These are phyloP conservation scores for Citrus reticulata DNA, from an alignment of 345 rosid species.

Conservation along the genomic window DNA sequence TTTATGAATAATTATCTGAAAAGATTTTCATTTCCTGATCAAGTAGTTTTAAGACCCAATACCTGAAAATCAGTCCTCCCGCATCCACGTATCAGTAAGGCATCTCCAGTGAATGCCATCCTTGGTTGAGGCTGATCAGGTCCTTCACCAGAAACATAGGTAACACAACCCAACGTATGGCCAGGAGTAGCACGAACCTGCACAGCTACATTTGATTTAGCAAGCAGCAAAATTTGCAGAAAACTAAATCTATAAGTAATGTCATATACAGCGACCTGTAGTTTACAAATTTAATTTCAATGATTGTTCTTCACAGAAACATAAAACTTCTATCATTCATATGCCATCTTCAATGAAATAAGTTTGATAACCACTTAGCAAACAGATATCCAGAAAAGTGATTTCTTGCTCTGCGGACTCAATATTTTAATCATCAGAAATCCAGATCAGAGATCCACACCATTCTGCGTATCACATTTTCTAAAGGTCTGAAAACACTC, in stretches of 20 bases:
- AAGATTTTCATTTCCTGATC: neutral
- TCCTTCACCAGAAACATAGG: slow-evolving; percentile 88
- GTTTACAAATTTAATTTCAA: neutral
- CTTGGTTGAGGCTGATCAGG: slow-evolving; percentile 78
- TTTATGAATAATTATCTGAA: neutral
- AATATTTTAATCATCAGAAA: neutral
- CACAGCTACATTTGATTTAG: slow-evolving; percentile 4
- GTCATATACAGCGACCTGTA: neutral
- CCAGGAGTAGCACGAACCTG: slow-evolving; percentile 95
- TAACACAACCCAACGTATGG: slow-evolving; percentile 87
- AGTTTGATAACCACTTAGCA: neutral
- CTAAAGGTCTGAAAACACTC: neutral
- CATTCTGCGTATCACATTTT: neutral
- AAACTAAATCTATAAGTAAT: neutral
- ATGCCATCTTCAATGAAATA: neutral
- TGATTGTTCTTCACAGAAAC: neutral
- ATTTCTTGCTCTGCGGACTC: neutral
- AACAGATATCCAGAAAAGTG: neutral
- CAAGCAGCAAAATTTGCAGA: neutral
- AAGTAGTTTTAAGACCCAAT: slow-evolving; percentile 2
- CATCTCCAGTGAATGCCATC: slow-evolving; percentile 97
- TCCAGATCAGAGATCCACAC: neutral
- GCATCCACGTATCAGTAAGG: slow-evolving; percentile 85
- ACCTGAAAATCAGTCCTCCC: slow-evolving; percentile 99
- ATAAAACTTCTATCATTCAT: neutral